A percentile compares a stretch with the other conserved stretches of the same genome.
Conservation (phyloP, 1,284 basidiomycete genomes). For the Cryptococcus maquisensis region DNA sequence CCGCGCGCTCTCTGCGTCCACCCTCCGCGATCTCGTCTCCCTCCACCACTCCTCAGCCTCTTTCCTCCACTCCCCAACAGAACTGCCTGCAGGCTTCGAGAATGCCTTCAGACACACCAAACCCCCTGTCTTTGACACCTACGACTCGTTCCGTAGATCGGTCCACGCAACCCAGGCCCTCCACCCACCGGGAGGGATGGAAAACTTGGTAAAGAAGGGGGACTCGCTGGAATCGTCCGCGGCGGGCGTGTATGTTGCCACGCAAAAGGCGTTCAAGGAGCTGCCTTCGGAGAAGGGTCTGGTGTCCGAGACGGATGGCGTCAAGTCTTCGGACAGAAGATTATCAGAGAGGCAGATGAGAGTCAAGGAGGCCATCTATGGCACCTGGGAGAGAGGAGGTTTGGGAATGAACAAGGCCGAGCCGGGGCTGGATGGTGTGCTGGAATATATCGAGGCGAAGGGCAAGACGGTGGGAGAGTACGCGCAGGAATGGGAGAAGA, state of each 20-base stretch:
- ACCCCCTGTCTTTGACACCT: slow-evolving; percentile 15
- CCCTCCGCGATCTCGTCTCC: slow-evolving; percentile 32
- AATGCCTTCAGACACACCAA: slow-evolving; percentile 25
- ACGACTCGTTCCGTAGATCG: slow-evolving; percentile 7
- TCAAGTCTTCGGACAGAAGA: slow-evolving; percentile 2
- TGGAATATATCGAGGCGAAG: slow-evolving; percentile 34
- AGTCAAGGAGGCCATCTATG: slow-evolving; percentile 42
- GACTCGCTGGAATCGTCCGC: slow-evolving; percentile 2
- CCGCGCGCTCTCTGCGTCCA: slow-evolving; percentile 17
- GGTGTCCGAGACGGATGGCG: slow-evolving; percentile 2
- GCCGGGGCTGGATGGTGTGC: slow-evolving; percentile 37
- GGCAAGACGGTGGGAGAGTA: slow-evolving; percentile 22
- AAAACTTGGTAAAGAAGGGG: slow-evolving; percentile 16
- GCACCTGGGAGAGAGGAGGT: slow-evolving; percentile 34
- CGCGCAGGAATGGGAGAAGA: slow-evolving; percentile 24
- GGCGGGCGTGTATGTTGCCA: slow-evolving; percentile 1
- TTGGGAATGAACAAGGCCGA: slow-evolving; percentile 15
- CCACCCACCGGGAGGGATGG: slow-evolving; percentile 10
- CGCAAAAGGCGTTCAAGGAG: slow-evolving; percentile 1
- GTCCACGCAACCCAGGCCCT: slow-evolving; percentile 1
- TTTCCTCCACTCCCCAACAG: slow-evolving; percentile 36
- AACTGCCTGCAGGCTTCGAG: slow-evolving; percentile 31
- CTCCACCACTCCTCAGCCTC: slow-evolving; percentile 42
- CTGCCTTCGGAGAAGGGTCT: neutral
- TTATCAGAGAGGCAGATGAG: slow-evolving; percentile 33